Conservation (phyloP, 225 moss, liverwort and hornwort species). For the Marchantia polymorpha region DNA sequence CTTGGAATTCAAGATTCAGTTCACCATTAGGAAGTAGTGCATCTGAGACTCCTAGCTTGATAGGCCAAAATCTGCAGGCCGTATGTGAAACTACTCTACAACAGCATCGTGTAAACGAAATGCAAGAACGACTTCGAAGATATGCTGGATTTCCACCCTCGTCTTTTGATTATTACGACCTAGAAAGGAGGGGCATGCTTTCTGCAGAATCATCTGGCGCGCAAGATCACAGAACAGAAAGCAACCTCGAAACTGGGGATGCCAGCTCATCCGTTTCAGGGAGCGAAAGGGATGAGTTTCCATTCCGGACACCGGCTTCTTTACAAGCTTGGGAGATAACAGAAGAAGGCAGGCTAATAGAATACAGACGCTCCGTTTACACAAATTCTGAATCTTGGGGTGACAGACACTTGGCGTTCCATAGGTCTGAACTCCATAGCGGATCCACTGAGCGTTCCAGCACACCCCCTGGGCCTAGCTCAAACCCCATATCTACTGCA, state of each 20-base stretch:
- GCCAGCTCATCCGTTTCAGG: constrained; percentile 38
- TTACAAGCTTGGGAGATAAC: constrained; percentile 69
- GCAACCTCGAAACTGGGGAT: constrained; percentile 49
- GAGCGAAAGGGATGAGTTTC: constrained; percentile 51
- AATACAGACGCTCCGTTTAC: constrained; percentile 43
- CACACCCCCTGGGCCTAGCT: constrained; percentile 47
- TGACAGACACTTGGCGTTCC: constrained; percentile 36
- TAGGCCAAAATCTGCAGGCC: constrained; percentile 46
- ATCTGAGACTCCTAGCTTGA: constrained; percentile 14
- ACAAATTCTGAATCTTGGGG: constrained; percentile 36
- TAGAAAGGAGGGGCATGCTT: constrained; percentile 59
- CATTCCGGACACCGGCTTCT: constrained; percentile 51
- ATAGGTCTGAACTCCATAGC: constrained; percentile 49
- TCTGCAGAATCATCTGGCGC: constrained; percentile 55
- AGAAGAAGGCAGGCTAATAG: constrained; percentile 59
- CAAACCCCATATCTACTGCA: constrained; percentile 42
- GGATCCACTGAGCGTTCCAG: constrained; percentile 52
- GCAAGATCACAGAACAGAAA: constrained; percentile 57
- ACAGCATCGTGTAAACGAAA: constrained; percentile 71
- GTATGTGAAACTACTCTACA: constrained; percentile 61
- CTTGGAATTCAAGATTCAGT: constrained; percentile 30
- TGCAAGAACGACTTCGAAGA: constrained; percentile 75
- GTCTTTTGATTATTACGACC: constrained; percentile 67
- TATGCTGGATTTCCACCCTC: constrained; percentile 68
- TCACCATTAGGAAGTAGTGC: constrained; percentile 17